These are phyloP conservation scores for Dictyophora rubrovolvata DNA, from an alignment of 768 basidiomycete genomes.

Conservation along the genomic window DNA sequence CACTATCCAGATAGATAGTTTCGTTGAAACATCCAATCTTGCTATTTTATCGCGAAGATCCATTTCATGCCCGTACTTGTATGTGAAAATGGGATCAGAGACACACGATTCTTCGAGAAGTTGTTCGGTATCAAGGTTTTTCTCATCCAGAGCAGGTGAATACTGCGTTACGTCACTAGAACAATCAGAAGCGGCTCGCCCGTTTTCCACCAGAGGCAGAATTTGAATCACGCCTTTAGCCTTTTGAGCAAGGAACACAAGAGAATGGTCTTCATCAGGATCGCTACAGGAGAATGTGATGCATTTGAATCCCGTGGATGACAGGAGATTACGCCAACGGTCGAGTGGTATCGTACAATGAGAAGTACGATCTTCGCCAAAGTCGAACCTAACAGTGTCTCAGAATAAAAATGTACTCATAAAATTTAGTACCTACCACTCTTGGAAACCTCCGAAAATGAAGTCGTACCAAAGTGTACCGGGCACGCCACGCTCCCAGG, in stretches of 20 bases:
- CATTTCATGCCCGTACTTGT: constrained; percentile 13
- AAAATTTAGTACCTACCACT: neutral
- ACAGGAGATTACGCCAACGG: neutral
- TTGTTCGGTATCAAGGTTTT: neutral
- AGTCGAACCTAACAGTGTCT: neutral
- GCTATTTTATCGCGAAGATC: constrained; percentile 12
- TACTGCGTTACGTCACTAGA: neutral
- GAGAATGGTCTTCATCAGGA: neutral
- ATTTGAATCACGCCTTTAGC: neutral
- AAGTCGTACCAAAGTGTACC: constrained; percentile 8
- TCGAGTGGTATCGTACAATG: neutral
- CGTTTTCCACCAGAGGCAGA: neutral
- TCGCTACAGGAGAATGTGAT: neutral
- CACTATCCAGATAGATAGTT: constrained; percentile 20
- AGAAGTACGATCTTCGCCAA: neutral
- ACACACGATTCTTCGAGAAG: neutral
- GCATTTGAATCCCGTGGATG: neutral
- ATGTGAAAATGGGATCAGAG: constrained; percentile 8
- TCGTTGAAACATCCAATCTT: constrained; percentile 3
- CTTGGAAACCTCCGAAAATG: neutral
- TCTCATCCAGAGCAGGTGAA: neutral
- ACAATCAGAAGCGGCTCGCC: neutral
- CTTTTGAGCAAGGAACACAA: neutral
- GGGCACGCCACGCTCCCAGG: neutral
- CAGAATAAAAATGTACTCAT: neutral